Conservation (phyloP, 2,329 filamentous ascomycete genomes). For the Stachybotrys chartarum region DNA sequence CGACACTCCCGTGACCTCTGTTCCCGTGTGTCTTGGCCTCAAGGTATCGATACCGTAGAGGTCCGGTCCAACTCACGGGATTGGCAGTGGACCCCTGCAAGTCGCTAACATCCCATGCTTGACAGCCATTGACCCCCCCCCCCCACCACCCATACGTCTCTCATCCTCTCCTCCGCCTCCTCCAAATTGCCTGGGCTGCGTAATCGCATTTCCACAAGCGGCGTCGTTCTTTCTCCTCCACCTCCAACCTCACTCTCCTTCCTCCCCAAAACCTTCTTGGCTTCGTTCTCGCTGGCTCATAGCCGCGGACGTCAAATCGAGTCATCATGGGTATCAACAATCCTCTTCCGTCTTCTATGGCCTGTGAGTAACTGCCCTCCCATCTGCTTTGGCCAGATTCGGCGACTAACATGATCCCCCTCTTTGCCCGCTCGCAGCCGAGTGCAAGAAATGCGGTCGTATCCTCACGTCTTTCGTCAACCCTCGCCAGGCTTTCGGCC, state of each 20-base stretch:
- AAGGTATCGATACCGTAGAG: neutral
- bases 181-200: neutral
- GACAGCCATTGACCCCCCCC: neutral
- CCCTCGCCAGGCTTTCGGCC: constrained; percentile 85
- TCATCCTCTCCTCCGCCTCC: neutral
- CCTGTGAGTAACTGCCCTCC: constrained; percentile 45
- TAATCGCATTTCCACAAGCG: neutral
- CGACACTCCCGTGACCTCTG: neutral
- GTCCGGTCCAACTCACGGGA: neutral
- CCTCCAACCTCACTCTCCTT: neutral
- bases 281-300: constrained; percentile 8
- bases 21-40: neutral
- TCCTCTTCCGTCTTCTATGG: constrained; percentile 59
- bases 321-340: constrained; percentile 56
- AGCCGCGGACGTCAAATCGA: neutral
- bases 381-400: constrained; percentile 1
- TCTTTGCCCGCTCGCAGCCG: constrained; percentile 50
- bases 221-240: neutral
- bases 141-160: neutral
- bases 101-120: neutral
- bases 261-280: constrained; percentile 6
- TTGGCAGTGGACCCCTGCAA: neutral
- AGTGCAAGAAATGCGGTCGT: constrained; percentile 96
- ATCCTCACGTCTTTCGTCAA: constrained; percentile 94
- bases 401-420: constrained; percentile 6